phyloP scores from a whole-genome alignment of 179 eudicot genomes.

The Spergularia azorica region DNA sequence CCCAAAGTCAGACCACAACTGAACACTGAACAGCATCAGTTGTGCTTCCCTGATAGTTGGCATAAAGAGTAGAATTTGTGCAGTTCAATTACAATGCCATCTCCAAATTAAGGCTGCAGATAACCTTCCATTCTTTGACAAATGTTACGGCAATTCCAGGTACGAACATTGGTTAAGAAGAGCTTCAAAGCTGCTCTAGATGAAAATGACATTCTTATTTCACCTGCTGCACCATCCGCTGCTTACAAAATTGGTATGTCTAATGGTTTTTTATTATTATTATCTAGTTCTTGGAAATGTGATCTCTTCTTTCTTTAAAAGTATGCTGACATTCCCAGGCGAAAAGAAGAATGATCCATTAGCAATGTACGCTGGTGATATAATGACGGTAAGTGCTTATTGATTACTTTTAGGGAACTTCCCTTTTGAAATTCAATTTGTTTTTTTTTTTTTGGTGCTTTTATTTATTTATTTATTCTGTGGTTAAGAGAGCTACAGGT shows the following conservation, averaged over 20 bases:
- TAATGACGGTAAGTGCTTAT: conserved; percentile 76
- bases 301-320: background rate
- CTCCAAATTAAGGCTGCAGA: too few species aligned
- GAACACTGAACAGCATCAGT: too few species aligned
- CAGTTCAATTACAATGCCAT: too few species aligned
- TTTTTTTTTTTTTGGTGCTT: background rate
- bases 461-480: background rate
- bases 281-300: conserved; percentile 7
- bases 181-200: conserved; percentile 80
- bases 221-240: conserved; percentile 95
- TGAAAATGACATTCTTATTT: conserved; percentile 83
- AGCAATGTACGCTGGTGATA: conserved; percentile 98
- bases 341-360: conserved; percentile 94
- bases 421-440: background rate
- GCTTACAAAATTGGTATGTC: conserved; percentile 87
- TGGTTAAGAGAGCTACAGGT: background rate
- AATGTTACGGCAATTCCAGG: conserved; percentile 46
- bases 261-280: conserved; percentile 7
- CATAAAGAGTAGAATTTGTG: too few species aligned
- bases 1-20: too few species aligned
- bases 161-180: conserved; percentile 77
- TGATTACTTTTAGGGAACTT: background rate
- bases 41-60: background rate
- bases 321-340: conserved; percentile 43
- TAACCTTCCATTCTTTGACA: too few species aligned